Base-by-base conservation (phyloP, 2,329 filamentous ascomycete genomes). In the Ophiostoma ulmi region DNA sequence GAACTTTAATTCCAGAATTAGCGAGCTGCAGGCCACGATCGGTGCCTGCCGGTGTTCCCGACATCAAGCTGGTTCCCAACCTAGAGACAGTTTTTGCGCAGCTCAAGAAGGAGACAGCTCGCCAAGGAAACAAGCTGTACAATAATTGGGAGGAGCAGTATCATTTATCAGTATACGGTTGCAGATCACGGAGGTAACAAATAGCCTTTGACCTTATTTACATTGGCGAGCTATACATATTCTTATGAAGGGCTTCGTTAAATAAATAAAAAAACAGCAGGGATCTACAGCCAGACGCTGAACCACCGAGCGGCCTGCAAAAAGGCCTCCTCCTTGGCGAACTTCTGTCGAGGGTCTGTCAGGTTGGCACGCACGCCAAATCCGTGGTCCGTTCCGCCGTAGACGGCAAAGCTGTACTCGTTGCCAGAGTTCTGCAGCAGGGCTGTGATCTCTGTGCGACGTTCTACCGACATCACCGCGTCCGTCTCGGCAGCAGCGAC, bases 321-420 rank as follows among this genome's bases (percentile, higher is more conserved):
- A 78, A 94, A 94, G 0, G 92, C 91, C 77, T 88, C 85, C 80
- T 94, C 90, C 83, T 94, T 94, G 41, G 88, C 90, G 77, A 88
- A 94, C 79, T 85, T 87, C 76, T 86, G 80, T 70, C 52, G 52
- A n/a, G 52, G 52, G 52, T 58, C 76, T 2, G 80, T 80, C 38
- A 84, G 70, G 75, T 94, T 88, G 4, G 83, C 86, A 48, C 91
- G 85, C 8, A 92, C 89, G 20, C 88, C 89, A 75, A 94, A 95
- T 0, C 92, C 92, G 77, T 95, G 92, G 72, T 81, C 78, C 7
- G 90, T 89, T 52, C 86, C 87, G 20, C 87, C 86, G 82, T 89
- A 94, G 61, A 94, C 79, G 73, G 84, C 87, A 72, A 93, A 85
- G 52, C 52, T 58, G 22, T 58, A 58, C n/a, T 58, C 52, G 52